These are phyloP conservation scores for Nemania abortiva DNA, from an alignment of 2,329 filamentous ascomycete species.

Conservation along the genomic window DNA sequence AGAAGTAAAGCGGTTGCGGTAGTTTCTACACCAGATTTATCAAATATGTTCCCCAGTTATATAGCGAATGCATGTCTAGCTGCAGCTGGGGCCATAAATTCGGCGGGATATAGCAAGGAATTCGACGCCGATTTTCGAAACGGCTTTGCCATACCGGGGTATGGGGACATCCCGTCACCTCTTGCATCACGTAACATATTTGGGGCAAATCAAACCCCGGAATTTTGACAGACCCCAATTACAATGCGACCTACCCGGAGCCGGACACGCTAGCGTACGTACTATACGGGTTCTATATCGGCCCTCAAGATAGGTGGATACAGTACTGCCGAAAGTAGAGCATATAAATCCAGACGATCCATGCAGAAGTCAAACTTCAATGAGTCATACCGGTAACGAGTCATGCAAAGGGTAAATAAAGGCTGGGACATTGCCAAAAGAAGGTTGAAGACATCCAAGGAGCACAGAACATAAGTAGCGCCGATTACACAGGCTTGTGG, in stretches of 20 bases:
- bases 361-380: no score
- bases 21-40: background rate
- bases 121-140: no score
- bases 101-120: no score
- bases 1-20: background rate
- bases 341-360: no score
- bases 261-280: no score
- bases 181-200: background rate
- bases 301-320: background rate
- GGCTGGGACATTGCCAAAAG: background rate
- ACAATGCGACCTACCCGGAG: background rate
- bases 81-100: no score
- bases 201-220: slow-evolving; percentile 3
- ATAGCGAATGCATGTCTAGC: background rate
- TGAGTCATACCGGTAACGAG: no score
- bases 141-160: background rate
- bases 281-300: no score
- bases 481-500: no score
- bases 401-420: no score
- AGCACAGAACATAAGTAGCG: background rate
- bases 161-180: background rate
- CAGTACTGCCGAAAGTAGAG: background rate
- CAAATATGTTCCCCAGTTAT: background rate
- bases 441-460: background rate
- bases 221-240: slow-evolving; percentile 8